A percentile compares a stretch with the other conserved stretches of the same genome.
These are phyloP conservation scores for Exophiala sp. DNA, from an alignment of 2,329 filamentous ascomycete species.

Conservation along the genomic window DNA sequence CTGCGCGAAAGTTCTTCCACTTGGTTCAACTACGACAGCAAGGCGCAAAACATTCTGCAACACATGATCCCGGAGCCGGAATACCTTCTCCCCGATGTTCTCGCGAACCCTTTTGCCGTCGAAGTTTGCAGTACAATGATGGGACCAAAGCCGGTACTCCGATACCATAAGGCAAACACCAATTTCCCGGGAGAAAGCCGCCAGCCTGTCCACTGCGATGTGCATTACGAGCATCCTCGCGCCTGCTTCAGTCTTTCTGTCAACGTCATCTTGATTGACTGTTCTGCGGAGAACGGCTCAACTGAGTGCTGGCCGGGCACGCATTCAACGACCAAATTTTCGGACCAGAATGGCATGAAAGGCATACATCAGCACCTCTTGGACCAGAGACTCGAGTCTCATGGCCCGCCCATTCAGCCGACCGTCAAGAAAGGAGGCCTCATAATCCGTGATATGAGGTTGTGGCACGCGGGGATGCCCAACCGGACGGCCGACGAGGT, in stretches of 20 bases:
- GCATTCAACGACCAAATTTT: slow-evolving; percentile 38
- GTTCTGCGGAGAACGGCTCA: slow-evolving; percentile 44
- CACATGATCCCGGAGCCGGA: slow-evolving; percentile 16
- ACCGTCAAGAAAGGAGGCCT: slow-evolving; percentile 50
- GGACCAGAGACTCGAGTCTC: slow-evolving; percentile 31
- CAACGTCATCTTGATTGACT: slow-evolving; percentile 47
- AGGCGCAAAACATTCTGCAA: slow-evolving; percentile 41
- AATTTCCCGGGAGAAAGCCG: slow-evolving; percentile 38
- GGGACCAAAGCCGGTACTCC: slow-evolving; percentile 35
- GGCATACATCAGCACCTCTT: slow-evolving; percentile 34
- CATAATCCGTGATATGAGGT: slow-evolving; percentile 56
- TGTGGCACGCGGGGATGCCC: slow-evolving; percentile 64
- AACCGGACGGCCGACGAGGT: slow-evolving; percentile 48
- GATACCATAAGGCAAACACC: slow-evolving; percentile 30
- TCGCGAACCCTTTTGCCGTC: slow-evolving; percentile 34
- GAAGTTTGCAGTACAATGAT: slow-evolving; percentile 35
- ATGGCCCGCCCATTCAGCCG: slow-evolving; percentile 38
- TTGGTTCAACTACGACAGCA: slow-evolving; percentile 30
- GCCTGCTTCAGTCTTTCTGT: slow-evolving; percentile 46
- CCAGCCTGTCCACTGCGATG: slow-evolving; percentile 43
- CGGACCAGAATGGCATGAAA: slow-evolving; percentile 27
- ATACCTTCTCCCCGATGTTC: slow-evolving; percentile 29
- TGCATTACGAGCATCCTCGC: slow-evolving; percentile 45
- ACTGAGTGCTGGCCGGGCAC: slow-evolving; percentile 53
- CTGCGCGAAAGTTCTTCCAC: slow-evolving; percentile 31